phyloP scores from a whole-genome alignment of 2,329 filamentous ascomycete species.

The Knufia petricola region DNA sequence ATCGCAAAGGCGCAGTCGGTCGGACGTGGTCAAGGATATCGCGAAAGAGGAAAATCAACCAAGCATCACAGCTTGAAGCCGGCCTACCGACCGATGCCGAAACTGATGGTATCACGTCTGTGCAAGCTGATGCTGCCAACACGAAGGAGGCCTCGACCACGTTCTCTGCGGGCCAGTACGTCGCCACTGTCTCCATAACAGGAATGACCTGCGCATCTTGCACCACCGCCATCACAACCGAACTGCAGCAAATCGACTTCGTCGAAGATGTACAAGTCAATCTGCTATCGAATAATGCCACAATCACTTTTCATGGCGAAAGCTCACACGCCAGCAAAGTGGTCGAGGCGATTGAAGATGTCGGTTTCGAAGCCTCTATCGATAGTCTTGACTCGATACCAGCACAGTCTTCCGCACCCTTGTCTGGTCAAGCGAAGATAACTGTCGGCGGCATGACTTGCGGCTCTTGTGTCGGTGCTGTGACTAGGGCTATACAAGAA shows the following conservation, averaged over 20 bases:
- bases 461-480: constrained; percentile 43
- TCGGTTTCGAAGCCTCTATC: constrained; percentile 39
- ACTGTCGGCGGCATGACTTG: constrained; percentile 51
- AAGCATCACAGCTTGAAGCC: background rate
- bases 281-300: constrained; percentile 58
- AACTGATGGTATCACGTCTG: background rate
- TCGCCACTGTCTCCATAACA: constrained; percentile 41
- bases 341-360: constrained; percentile 40
- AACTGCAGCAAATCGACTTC: constrained; percentile 49
- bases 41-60: background rate
- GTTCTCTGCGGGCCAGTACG: constrained; percentile 2
- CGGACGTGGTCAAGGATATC: background rate
- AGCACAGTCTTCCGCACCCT: constrained; percentile 7
- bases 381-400: constrained; percentile 26
- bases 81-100: background rate
- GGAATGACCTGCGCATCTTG: constrained; percentile 70
- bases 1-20: background rate
- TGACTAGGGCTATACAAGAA: constrained; percentile 39
- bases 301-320: constrained; percentile 46
- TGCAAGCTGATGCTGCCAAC: background rate
- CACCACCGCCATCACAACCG: constrained; percentile 51
- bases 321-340: constrained; percentile 38
- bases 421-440: constrained; percentile 34
- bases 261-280: constrained; percentile 52
- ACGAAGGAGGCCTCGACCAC: background rate